Conservation (phyloP, 306 rosid genomes). For the Macrotyloma uniflorum region DNA sequence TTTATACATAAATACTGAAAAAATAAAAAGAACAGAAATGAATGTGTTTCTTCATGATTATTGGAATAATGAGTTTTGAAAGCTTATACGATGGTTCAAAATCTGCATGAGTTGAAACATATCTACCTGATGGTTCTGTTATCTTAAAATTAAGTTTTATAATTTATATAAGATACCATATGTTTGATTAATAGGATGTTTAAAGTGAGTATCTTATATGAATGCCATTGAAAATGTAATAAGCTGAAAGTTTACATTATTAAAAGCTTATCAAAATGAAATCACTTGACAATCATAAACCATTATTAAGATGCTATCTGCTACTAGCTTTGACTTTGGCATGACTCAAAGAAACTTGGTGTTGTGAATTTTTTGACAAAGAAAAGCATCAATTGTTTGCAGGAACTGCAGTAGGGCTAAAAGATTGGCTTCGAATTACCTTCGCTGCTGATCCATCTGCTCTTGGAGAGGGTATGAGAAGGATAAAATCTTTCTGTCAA, state of each 20-base stretch:
- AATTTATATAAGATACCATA: no score
- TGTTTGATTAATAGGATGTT: no score
- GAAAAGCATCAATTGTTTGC: constrained; percentile 23
- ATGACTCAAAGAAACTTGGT: neutral
- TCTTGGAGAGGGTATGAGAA: constrained; percentile 50
- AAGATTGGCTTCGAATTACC: constrained; percentile 60
- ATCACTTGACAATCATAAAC: neutral
- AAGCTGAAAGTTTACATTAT: neutral
- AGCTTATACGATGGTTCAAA: no score
- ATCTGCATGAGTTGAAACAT: no score
- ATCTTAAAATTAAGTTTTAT: no score
- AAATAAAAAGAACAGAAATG: no score
- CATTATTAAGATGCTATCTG: neutral
- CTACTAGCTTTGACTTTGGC: neutral
- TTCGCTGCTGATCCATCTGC: constrained; percentile 55
- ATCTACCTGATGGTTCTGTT: no score
- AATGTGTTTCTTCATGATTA: neutral
- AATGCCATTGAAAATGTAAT: no score
- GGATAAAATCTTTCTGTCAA: constrained; percentile 46
- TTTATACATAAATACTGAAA: neutral
- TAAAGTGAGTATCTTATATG: no score
- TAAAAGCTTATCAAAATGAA: neutral
- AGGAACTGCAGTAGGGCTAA: constrained; percentile 60
- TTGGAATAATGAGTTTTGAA: neutral
- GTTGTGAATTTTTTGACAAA: constrained; percentile 6